Conservation (phyloP, 805 yeast species). For the Debaryomyces tyrocola region DNA sequence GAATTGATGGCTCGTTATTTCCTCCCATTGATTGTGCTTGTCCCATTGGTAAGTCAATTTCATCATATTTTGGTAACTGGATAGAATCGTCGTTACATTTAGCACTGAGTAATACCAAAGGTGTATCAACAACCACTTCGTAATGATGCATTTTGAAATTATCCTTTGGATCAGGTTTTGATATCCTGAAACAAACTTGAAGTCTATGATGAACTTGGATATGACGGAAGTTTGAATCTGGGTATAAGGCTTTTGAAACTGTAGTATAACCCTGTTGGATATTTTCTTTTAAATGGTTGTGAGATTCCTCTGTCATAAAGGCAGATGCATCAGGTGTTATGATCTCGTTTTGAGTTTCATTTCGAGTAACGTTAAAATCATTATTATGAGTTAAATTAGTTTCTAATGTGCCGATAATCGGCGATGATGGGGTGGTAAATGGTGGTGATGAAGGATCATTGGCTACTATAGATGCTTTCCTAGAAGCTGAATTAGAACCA, state of each 20-base stretch:
- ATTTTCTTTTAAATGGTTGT: constrained; percentile 20
- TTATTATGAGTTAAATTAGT: constrained; percentile 35
- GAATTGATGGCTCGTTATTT: constrained; percentile 15
- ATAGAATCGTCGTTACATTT: constrained; percentile 41
- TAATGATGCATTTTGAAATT: constrained; percentile 61
- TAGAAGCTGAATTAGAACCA: constrained; percentile 17
- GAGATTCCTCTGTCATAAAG: constrained; percentile 27
- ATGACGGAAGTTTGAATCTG: constrained; percentile 65
- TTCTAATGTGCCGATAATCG: constrained; percentile 39
- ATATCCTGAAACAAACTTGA: constrained; percentile 68
- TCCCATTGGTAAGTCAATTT: constrained; percentile 13
- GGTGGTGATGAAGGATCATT: constrained; percentile 1
- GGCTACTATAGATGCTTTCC: constrained; percentile 27
- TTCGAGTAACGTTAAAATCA: constrained; percentile 2
- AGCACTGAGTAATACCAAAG: constrained; percentile 50
- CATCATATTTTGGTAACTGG: constrained; percentile 42
- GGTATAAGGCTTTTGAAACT: constrained; percentile 46
- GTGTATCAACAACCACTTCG: constrained; percentile 80
- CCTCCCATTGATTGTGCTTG: neutral
- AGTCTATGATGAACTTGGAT: constrained; percentile 65
- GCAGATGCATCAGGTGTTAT: constrained; percentile 31
- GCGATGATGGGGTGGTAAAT: constrained; percentile 24
- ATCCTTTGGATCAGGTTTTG: constrained; percentile 54
- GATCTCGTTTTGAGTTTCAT: constrained; percentile 14
- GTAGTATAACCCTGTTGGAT: constrained; percentile 36